These are phyloP conservation scores for Globisporangium cederbergense DNA, from an alignment of 352 stramenopile genomes.

Conservation along the genomic window DNA sequence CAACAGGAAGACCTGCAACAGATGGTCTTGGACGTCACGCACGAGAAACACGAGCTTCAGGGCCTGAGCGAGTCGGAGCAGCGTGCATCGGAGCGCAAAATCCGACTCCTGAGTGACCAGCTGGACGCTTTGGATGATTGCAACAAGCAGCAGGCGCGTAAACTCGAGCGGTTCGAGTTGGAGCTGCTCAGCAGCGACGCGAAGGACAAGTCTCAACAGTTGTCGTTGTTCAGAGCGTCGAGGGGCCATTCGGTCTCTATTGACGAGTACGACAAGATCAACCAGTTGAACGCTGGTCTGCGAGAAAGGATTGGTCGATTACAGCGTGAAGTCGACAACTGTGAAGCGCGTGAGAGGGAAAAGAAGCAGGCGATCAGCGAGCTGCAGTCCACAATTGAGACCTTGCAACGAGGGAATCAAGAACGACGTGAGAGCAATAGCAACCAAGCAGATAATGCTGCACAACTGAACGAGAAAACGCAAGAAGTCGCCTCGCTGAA, in stretches of 20 bases:
- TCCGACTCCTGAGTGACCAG: constrained; percentile 33
- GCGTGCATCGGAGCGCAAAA: constrained; percentile 25
- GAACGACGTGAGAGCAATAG: background rate
- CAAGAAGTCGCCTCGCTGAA: background rate
- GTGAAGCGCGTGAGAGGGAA: background rate
- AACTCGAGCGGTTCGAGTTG: constrained; percentile 16
- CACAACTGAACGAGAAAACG: background rate
- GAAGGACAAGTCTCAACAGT: background rate
- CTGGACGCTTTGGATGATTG: constrained; percentile 28
- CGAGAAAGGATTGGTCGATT: constrained; percentile 2
- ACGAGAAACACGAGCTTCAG: constrained; percentile 54
- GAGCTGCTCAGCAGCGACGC: constrained; percentile 9
- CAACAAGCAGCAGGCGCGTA: constrained; percentile 12
- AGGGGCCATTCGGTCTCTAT: background rate
- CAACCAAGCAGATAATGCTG: background rate
- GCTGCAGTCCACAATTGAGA: constrained; percentile 8
- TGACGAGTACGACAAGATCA: constrained; percentile 7
- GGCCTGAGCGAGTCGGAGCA: constrained; percentile 34
- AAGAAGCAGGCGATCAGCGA: background rate
- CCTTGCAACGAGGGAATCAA: background rate
- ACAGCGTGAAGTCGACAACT: constrained; percentile 5
- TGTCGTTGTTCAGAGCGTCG: background rate
- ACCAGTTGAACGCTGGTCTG: constrained; percentile 6
- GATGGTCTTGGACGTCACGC: constrained; percentile 39
- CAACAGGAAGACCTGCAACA: constrained; percentile 52